phyloP scores from a whole-genome alignment of 495 filamentous ascomycete species.

The Podospora fimiseda region DNA sequence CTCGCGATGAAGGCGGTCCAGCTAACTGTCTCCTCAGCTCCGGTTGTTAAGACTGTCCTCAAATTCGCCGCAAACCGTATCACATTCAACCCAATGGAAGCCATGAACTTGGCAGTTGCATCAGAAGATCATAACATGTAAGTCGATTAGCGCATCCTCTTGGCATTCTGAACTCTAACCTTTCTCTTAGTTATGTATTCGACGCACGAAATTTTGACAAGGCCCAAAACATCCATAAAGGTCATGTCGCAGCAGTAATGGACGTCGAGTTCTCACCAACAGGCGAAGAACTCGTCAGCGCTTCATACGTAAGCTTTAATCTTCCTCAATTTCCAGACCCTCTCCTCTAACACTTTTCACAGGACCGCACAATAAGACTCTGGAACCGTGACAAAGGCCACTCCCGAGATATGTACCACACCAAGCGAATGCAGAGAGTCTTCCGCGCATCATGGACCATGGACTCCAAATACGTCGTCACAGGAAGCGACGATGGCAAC shows the following conservation, averaged over 20 bases:
- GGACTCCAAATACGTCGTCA: conserved; percentile 81
- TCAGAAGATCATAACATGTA: conserved; percentile 49
- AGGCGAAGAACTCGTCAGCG: conserved; percentile 86
- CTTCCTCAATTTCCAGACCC: conserved; percentile 52
- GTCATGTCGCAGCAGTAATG: conserved; percentile 95
- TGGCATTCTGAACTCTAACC: no score
- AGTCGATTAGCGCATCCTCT: no score
- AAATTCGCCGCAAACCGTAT: conserved; percentile 79
- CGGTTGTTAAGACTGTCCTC: conserved; percentile 70
- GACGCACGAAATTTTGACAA: conserved; percentile 45
- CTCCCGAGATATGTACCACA: conserved; percentile 92
- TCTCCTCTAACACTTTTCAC: conserved; percentile 49
- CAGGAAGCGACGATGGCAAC: conserved; percentile 88
- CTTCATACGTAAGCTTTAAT: conserved; percentile 64
- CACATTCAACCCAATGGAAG: conserved; percentile 83
- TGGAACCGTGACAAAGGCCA: conserved; percentile 78
- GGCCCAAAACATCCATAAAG: conserved; percentile 75
- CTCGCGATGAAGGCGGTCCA: no score
- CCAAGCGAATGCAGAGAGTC: conserved; percentile 85
- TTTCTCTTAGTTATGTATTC: conserved; percentile 25
- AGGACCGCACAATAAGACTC: conserved; percentile 47
- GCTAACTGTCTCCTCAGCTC: conserved; percentile 28
- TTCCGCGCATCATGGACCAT: conserved; percentile 80
- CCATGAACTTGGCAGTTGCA: conserved; percentile 33
- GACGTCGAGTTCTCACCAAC: conserved; percentile 93